Conservation (phyloP, 2,329 filamentous ascomycete species). For the Purpureocillium lavendulum region DNA sequence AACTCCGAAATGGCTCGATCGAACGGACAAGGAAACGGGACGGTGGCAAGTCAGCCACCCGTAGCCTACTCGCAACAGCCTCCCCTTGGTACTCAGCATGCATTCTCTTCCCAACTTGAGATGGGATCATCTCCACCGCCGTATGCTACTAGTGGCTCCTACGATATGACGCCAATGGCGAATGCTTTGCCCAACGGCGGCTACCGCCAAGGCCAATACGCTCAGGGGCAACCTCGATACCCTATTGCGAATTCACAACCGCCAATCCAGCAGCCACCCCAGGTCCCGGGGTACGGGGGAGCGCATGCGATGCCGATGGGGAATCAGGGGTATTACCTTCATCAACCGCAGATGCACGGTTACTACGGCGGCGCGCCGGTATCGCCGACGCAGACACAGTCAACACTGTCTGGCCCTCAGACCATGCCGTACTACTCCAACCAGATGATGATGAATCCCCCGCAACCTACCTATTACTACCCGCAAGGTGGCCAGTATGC, state of each 20-base stretch:
- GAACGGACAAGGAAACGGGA: too few relatives aligned
- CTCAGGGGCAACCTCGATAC: conserved; percentile 24
- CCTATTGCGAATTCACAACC: conserved; percentile 25
- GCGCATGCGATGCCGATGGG: conserved; percentile 28
- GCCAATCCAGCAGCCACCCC: conserved; percentile 28
- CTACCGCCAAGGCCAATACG: conserved; percentile 30
- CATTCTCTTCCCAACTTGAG: conserved; percentile 33
- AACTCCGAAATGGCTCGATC: too few relatives aligned
- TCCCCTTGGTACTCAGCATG: conserved; percentile 19
- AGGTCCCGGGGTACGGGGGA: conserved; percentile 30
- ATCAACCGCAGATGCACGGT: conserved; percentile 34
- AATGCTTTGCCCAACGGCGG: conserved; percentile 32
- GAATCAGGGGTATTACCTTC: conserved; percentile 38
- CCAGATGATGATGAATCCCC: conserved; percentile 32
- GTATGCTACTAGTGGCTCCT: conserved; percentile 21
- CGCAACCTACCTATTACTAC: conserved; percentile 38
- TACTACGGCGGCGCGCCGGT: conserved; percentile 34
- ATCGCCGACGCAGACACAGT: conserved; percentile 25
- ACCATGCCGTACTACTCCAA: conserved; percentile 35
- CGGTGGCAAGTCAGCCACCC: too few relatives aligned
- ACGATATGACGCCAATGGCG: conserved; percentile 38
- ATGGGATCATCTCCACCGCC: conserved; percentile 23
- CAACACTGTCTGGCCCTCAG: conserved; percentile 25
- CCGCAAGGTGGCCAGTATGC: conserved; percentile 27
- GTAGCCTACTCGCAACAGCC: not conserved